Evolutionary conservation across 139 green algal genomes (phyloP).

Genomic region (Chlamydomonas asymmetrica): DNA sequence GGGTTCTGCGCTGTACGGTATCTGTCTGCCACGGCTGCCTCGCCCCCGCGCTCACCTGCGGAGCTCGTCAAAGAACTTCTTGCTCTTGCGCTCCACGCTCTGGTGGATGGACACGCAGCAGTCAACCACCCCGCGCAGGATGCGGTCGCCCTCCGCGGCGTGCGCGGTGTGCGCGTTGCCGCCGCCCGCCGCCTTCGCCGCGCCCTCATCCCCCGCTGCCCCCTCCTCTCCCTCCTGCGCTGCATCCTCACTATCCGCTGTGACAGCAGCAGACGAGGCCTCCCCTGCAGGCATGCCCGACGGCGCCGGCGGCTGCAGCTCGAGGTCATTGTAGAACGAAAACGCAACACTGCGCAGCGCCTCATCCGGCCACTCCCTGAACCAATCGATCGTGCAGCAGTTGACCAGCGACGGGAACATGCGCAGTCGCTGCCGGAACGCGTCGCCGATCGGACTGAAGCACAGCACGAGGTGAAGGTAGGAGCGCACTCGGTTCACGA

Average conservation of each 20-base stretch:
- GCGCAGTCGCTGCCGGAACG: slow-evolving; percentile 79
- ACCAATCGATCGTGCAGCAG: slow-evolving; percentile 90
- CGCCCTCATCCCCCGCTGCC: no score
- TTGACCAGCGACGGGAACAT: slow-evolving; percentile 90
- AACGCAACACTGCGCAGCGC: slow-evolving; percentile 62
- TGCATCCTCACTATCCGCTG: no score
- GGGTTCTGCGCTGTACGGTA: no score
- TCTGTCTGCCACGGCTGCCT: no score
- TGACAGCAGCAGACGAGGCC: no score
- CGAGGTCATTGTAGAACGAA: slow-evolving; percentile 56
- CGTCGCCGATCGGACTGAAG: slow-evolving; percentile 80
- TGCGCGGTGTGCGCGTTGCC: neutral
- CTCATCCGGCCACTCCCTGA: slow-evolving; percentile 77
- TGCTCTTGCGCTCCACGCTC: slow-evolving; percentile 61
- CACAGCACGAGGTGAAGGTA: slow-evolving; percentile 82
- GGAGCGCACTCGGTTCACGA: slow-evolving; percentile 55
- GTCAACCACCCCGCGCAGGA: slow-evolving; percentile 53
- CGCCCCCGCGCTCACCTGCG: slow-evolving; percentile 43
- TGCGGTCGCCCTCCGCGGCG: neutral
- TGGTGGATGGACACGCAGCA: slow-evolving; percentile 70
- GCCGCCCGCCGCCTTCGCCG: neutral
- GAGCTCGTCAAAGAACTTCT: slow-evolving; percentile 70
- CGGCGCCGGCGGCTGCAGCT: no score
- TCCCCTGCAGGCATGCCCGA: no score
- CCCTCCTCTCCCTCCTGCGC: no score